These are phyloP conservation scores for Fusarium chlamydosporum DNA, from an alignment of 2,329 filamentous ascomycete species.

Conservation along the genomic window DNA sequence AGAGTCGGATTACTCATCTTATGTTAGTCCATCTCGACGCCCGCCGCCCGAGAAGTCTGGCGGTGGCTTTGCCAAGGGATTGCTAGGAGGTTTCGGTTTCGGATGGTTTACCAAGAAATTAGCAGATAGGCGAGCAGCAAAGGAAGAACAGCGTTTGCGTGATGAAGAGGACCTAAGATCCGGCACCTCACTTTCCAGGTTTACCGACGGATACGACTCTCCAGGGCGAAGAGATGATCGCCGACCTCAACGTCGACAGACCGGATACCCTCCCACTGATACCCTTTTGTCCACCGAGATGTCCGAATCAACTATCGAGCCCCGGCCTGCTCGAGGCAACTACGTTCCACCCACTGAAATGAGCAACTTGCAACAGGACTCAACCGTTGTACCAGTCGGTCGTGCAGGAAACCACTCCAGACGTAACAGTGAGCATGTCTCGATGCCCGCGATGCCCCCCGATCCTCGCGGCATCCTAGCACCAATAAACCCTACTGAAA, in stretches of 20 bases:
- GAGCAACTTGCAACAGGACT: slow-evolving; percentile 38
- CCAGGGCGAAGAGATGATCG: slow-evolving; percentile 59
- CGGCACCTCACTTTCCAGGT: slow-evolving; percentile 73
- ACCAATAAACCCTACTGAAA: slow-evolving; percentile 47
- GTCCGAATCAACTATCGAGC: slow-evolving; percentile 56
- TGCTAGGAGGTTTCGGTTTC: slow-evolving; percentile 73
- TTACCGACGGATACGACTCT: slow-evolving; percentile 75
- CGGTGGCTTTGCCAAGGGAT: slow-evolving; percentile 68
- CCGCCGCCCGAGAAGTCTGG: slow-evolving; percentile 61
- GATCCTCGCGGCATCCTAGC: slow-evolving; percentile 64
- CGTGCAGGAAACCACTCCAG: slow-evolving; percentile 58
- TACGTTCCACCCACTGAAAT: slow-evolving; percentile 47
- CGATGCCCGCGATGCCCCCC: slow-evolving; percentile 69
- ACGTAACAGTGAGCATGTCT: slow-evolving; percentile 56
- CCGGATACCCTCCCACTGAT: slow-evolving; percentile 48
- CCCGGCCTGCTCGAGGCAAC: slow-evolving; percentile 50
- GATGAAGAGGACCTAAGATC: slow-evolving; percentile 70
- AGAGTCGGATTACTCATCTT: slow-evolving; percentile 72
- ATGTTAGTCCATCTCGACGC: slow-evolving; percentile 73
- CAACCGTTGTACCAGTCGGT: slow-evolving; percentile 27
- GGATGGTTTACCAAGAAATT: slow-evolving; percentile 78
- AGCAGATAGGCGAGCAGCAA: slow-evolving; percentile 66
- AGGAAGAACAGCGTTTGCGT: slow-evolving; percentile 63
- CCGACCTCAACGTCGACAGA: slow-evolving; percentile 53
- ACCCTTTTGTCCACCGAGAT: slow-evolving; percentile 53